Conservation (phyloP, 306 rosid species). For the Inga leiocalycina region DNA sequence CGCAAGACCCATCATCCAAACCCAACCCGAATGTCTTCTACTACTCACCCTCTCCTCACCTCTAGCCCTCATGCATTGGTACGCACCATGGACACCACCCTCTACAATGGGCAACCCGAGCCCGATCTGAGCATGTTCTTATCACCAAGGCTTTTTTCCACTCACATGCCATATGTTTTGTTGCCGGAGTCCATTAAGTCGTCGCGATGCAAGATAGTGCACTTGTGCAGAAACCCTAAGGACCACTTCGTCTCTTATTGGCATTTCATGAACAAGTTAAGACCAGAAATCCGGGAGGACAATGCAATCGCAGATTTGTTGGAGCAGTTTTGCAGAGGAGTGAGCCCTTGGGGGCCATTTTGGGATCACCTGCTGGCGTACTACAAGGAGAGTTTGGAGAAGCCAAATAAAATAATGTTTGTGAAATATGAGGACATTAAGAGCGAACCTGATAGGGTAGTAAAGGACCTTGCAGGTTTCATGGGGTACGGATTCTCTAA, state of each 20-base stretch:
- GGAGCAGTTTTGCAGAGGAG: background rate
- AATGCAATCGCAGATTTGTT: background rate
- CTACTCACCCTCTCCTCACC: background rate
- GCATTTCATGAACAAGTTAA: background rate
- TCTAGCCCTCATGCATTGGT: background rate
- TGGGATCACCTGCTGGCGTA: no score
- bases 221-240: background rate
- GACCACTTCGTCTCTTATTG: background rate
- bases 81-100: background rate
- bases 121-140: background rate
- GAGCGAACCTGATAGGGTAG: no score
- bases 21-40: background rate
- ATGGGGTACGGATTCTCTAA: no score
- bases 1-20: background rate
- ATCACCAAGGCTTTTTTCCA: background rate
- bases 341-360: no score
- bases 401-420: no score
- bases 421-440: no score
- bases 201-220: background rate
- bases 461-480: no score
- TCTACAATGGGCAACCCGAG: background rate
- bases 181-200: background rate
- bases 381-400: no score
- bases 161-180: background rate
- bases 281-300: background rate